A percentile compares a stretch with the other conserved stretches of the same genome.
These are phyloP conservation scores for Mycena rosella DNA, from an alignment of 768 basidiomycete genomes.

Conservation along the genomic window DNA sequence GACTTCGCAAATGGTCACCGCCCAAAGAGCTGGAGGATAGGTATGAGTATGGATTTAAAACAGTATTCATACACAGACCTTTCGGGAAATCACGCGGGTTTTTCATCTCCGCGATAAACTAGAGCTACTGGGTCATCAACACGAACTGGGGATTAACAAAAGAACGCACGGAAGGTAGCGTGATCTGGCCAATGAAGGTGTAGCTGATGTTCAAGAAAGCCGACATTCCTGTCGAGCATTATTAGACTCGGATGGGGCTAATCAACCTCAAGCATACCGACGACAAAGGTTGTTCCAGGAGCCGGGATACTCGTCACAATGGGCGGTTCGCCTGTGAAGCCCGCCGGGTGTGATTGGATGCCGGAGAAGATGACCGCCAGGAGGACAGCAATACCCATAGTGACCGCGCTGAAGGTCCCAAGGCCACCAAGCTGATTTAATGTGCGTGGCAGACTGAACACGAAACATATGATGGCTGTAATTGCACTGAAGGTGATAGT, in stretches of 20 bases:
- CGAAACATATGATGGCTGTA: conserved; percentile 54
- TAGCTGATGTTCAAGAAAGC: conserved; percentile 62
- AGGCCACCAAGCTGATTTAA: conserved; percentile 55
- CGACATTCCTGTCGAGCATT: too few relatives aligned
- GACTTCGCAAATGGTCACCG: conserved; percentile 56
- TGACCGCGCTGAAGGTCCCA: conserved; percentile 55
- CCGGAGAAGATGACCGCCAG: conserved; percentile 58
- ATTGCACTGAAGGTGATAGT: conserved; percentile 56
- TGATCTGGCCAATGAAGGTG: conserved; percentile 60
- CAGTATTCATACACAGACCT: too few relatives aligned
- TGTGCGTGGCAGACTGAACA: conserved; percentile 58
- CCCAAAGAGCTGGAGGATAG: conserved; percentile 55
- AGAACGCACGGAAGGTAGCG: conserved; percentile 45
- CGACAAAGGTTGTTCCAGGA: conserved; percentile 54
- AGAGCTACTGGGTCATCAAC: background rate
- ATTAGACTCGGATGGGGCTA: too few relatives aligned
- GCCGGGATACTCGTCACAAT: conserved; percentile 52
- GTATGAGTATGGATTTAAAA: too few relatives aligned
- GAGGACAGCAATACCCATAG: conserved; percentile 61
- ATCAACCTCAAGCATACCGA: too few relatives aligned
- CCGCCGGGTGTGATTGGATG: conserved; percentile 55
- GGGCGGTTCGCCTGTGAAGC: conserved; percentile 52
- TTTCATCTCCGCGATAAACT: conserved; percentile 62
- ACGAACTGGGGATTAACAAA: background rate
- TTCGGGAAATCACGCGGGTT: conserved; percentile 61